Evolutionary conservation across 73 alveolate species (phyloP), one percentile per base, ranked within the genome.

Genomic region (Paramecium primaurelia): DNA sequence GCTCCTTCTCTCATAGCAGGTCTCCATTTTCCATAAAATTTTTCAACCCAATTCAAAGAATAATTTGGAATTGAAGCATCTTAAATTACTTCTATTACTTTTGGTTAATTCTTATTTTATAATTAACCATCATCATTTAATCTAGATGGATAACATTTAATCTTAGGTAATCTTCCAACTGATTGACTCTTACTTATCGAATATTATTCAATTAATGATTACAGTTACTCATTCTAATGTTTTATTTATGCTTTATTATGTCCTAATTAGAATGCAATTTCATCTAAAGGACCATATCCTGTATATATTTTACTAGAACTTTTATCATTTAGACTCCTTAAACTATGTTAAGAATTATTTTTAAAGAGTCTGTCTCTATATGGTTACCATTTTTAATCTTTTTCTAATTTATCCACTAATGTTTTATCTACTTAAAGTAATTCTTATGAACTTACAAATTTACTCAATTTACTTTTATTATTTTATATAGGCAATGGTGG

Each of bases 1-100:
- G 87, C 87, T 12, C 87, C 87, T 73, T 73, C 87, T 37, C 87
- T 73, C 87, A 73, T 73, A 3, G 87, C 37, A 14, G 87, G 87
- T 37, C 87, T 34, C 87, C 87, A 73, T 73, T 73, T 73, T 3
- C 87, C 87, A 40, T 73, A 73, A 18, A 73, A 73, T 40, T 20
- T 34, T 1, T 73, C 87, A 14, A 73, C 60, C 87, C 87, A 73
- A 73, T 38, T 73, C 18, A 73, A 73, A 73, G 7, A 37, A 10
- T n/a, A 36, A 16, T 36, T 73, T 4, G 87, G 87, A 1, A 37
- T 73, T 16, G 37, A 8, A 37, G 60, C 22, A 36, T 73, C 87
- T 36, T 73, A 36, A 73, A 73, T 40, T 18, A 73, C 59, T 73
- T 73, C 87, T 5, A 73, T 40, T 16, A 22, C 47, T 73, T 73